A percentile compares a stretch with the other conserved stretches of the same genome.
Conservation (phyloP, 305 asterid species). For the Solanum hybrid region DNA sequence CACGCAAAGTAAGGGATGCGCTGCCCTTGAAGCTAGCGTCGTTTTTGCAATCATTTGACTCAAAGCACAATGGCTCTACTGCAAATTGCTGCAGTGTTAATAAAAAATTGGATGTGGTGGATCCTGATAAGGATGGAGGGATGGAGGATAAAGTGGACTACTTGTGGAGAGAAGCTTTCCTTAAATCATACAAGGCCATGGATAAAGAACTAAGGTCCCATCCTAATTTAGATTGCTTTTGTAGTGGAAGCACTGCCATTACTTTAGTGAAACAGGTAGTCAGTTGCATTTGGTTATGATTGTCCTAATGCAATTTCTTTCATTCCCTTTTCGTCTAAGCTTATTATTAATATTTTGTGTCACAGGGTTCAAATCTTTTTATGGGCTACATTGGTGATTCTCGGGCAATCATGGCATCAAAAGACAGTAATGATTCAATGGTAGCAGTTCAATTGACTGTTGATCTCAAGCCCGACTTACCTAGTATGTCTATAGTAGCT, state of each 20-base stretch:
- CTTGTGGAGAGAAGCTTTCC: slow-evolving; percentile 76
- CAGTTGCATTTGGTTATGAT: neutral
- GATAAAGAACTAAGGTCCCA: slow-evolving; percentile 87
- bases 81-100: slow-evolving; percentile 45
- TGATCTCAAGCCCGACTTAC: slow-evolving; percentile 93
- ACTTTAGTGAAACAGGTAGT: slow-evolving; percentile 76
- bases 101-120: slow-evolving; percentile 50
- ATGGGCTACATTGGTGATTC: slow-evolving; percentile 93
- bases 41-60: slow-evolving; percentile 41
- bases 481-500: slow-evolving; percentile 36
- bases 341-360: neutral
- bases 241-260: slow-evolving; percentile 97
- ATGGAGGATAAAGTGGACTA: slow-evolving; percentile 39
- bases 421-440: slow-evolving; percentile 59
- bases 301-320: neutral
- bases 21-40: slow-evolving; percentile 65
- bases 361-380: slow-evolving; percentile 81
- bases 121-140: slow-evolving; percentile 38
- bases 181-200: slow-evolving; percentile 80
- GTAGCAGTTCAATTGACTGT: slow-evolving; percentile 81
- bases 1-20: slow-evolving; percentile 83
- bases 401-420: slow-evolving; percentile 84
- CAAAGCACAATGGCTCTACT: slow-evolving; percentile 43
- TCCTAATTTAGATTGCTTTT: slow-evolving; percentile 84
- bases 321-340: neutral